Evolutionary conservation across 208 protist genomes (phyloP), one percentile per base, ranked within the genome.

Genomic region (Trypanosoma rangeli): DNA sequence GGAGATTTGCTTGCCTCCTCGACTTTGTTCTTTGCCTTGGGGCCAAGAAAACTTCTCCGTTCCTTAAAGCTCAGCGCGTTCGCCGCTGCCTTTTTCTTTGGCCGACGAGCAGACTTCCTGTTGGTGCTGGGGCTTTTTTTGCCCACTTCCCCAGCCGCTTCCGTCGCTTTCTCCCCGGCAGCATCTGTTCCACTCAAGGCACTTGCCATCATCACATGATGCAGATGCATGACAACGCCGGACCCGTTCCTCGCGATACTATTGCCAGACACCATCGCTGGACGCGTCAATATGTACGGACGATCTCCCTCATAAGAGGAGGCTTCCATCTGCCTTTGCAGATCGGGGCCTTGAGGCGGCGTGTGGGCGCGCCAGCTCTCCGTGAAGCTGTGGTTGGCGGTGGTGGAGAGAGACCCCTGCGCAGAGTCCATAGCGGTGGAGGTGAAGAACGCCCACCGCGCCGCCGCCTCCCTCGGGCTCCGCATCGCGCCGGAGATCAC

Each of bases 141-240:
- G 5, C 13, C 8, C 8, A 5, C n/a, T 53, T 3, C 9, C 13
- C n/a, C 22, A 16, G 48, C 4, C n/a, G 13, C n/a, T 16, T 53
- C 15, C 37, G 37, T 42, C 10, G 37, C 10, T 10, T 42, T 10
- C 37, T 42, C 10, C 10, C 7, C 37, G 9, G 15, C 29, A 42
- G 31, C 35, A 22, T 48, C 24, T 5, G 15, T 20, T 18, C 15
- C 22, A 10, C 61, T 26, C 2, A 33, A 46, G 5, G 5, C n/a
- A 68, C 31, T 10, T 26, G 61, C 52, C 24, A 37, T 50, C 56
- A 68, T 54, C 18, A 64, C 57, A 35, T 75, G 60, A 42, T 61
- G 28, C 35, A 78, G 44, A 24, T 78, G 59, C 5, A 78, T 54
- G 24, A 69, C 7, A 64, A 73, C 26, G 16, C 73, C 73, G 39